These are phyloP conservation scores for Ceratobasidium sp. DNA, from an alignment of 1,284 basidiomycete genomes.

Conservation along the genomic window DNA sequence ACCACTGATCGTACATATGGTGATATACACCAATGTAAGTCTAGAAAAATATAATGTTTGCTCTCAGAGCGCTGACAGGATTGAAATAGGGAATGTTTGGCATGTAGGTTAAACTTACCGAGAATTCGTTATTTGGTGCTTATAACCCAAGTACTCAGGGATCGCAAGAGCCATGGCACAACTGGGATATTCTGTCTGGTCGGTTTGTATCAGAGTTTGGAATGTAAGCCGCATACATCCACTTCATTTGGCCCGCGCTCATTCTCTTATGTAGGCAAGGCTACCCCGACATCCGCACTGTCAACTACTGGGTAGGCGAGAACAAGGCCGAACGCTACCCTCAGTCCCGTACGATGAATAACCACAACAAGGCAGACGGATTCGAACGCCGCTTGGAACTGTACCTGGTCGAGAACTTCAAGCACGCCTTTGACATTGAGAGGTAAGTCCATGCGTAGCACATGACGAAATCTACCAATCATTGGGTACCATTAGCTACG, in stretches of 20 bases:
- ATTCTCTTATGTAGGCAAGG: conserved; percentile 67
- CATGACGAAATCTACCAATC: too few species aligned
- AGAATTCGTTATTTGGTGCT: background rate
- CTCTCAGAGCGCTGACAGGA: background rate
- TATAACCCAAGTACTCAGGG: conserved; percentile 53
- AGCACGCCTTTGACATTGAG: conserved; percentile 87
- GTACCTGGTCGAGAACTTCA: conserved; percentile 91
- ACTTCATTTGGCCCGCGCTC: conserved; percentile 1
- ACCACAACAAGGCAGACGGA: conserved; percentile 91
- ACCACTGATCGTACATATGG: conserved; percentile 81
- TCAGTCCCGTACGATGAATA: conserved; percentile 83
- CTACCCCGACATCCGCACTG: conserved; percentile 84
- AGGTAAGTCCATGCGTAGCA: conserved; percentile 58
- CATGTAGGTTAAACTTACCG: conserved; percentile 59
- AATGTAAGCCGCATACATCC: conserved; percentile 61
- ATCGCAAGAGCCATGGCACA: conserved; percentile 86
- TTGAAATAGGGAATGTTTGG: conserved; percentile 83
- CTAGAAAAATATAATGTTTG: conserved; percentile 21
- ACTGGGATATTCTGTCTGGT: conserved; percentile 86
- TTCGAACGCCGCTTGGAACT: conserved; percentile 89
- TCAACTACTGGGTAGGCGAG: conserved; percentile 83
- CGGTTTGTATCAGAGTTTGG: conserved; percentile 91
- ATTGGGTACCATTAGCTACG: conserved; percentile 64
- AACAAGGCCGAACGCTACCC: conserved; percentile 77
- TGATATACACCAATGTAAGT: conserved; percentile 85